A percentile compares a stretch with the other conserved stretches of the same genome.
Conservation (phyloP, 345 rosid genomes). For the Cardiospermum halicacabum region DNA sequence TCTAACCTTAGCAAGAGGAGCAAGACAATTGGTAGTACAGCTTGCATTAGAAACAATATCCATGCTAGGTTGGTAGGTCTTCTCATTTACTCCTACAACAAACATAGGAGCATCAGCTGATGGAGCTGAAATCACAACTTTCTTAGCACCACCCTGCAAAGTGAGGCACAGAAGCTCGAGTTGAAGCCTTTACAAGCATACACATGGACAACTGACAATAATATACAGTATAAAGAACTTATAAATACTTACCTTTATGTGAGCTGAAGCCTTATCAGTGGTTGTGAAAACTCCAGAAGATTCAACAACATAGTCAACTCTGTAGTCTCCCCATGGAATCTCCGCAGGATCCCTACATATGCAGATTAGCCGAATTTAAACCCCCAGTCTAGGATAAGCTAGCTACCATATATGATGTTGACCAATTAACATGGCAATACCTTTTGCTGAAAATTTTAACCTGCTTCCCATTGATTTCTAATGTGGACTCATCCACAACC, state of each 20-base stretch:
- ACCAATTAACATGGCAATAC: constrained; percentile 30
- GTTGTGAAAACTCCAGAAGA: constrained; percentile 96
- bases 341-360: constrained; percentile 79
- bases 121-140: constrained; percentile 96
- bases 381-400: not conserved
- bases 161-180: constrained; percentile 4
- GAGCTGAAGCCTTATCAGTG: constrained; percentile 75
- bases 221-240: not conserved
- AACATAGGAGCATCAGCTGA: constrained; percentile 99
- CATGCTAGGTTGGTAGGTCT: constrained; percentile 77
- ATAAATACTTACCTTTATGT: constrained; percentile 56
- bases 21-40: constrained; percentile 99
- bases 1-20: constrained; percentile 98
- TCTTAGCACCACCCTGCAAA: constrained; percentile 89
- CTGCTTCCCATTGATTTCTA: constrained; percentile 88
- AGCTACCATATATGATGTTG: not conserved
- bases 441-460: constrained; percentile 71
- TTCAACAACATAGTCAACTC: constrained; percentile 88
- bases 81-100: constrained; percentile 96
- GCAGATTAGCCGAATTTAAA: constrained; percentile 14
- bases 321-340: constrained; percentile 96
- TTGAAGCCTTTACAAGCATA: constrained; percentile 1
- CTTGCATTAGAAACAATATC: constrained; percentile 97
- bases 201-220: not conserved
- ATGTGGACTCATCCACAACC: constrained; percentile 73